These are phyloP conservation scores for Pythium scleroteichum DNA, from an alignment of 352 stramenopile species.

Conservation along the genomic window DNA sequence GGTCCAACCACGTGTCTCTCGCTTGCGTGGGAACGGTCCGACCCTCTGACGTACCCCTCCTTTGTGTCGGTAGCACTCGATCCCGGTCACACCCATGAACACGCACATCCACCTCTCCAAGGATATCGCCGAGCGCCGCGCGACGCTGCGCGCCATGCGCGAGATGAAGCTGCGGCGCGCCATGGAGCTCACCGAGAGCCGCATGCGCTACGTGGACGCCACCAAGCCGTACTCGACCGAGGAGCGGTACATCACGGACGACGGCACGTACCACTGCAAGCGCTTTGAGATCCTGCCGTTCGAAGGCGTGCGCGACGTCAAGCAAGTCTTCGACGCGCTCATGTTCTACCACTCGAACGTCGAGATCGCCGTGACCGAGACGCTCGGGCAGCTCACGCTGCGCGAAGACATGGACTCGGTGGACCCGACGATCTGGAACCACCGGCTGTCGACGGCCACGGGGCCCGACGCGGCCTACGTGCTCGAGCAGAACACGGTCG, in stretches of 20 bases:
- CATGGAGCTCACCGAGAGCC: conserved; percentile 11
- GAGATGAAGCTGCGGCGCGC: conserved; percentile 16
- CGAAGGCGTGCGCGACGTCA: conserved; percentile 35
- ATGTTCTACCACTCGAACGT: conserved; percentile 44
- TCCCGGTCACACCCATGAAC: conserved; percentile 19
- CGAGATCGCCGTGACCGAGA: conserved; percentile 54
- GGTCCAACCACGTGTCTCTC: not conserved
- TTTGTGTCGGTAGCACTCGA: conserved; percentile 7
- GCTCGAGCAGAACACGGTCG: conserved; percentile 26
- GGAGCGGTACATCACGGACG: conserved; percentile 16
- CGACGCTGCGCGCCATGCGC: conserved; percentile 20
- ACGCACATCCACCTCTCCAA: conserved; percentile 19
- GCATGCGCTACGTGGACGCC: conserved; percentile 21
- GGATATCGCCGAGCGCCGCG: conserved; percentile 13
- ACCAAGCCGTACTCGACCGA: conserved; percentile 15
- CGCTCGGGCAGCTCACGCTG: conserved; percentile 48
- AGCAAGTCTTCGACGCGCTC: conserved; percentile 51
- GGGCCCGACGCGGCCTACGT: conserved; percentile 3
- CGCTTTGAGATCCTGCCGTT: conserved; percentile 49
- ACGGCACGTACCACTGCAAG: conserved; percentile 16
- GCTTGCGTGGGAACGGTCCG: too few relatives aligned
- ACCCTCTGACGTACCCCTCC: not conserved
- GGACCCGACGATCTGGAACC: conserved; percentile 36
- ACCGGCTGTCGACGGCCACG: conserved; percentile 40
- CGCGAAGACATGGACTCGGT: conserved; percentile 47